Base-by-base conservation (phyloP, 345 rosid species). In the Arabis alpina region DNA sequence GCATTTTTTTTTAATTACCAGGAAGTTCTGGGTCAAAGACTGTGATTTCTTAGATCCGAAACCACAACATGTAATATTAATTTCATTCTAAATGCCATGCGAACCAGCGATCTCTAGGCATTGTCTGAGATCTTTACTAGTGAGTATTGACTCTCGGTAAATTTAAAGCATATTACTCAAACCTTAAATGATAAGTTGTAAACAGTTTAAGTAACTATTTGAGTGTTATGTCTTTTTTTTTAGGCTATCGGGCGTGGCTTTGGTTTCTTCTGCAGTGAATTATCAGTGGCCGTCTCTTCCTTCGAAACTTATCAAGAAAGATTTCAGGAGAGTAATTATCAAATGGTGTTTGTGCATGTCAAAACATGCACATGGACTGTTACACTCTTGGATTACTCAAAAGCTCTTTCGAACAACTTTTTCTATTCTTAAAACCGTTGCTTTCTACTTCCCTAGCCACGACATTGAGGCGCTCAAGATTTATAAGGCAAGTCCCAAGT, bases 231-330 rank as follows among this genome's bases (percentile, higher is more conserved):
- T 48, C 59, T 40, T 73, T 13, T 73, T 13, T 56, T 57, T 64
- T 87, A 93, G 98, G 84, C 79, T 90, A 61, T 88, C 92, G 8
- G 97, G 98, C 15, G 92, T 76, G 58, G 84, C 92, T 10, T 65
- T 93, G 59, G 79, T 93, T 47, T 90, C 80, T 44, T 96, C 97
- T 2, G 87, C 84, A 4, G 82, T 88, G 40, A 93, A 90, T 72
- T 93, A 90, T 44, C 71, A 75, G 34, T 93, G 97, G 98, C 87
- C 86, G 5, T 90, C 92, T 16, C 82, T 93, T 71, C 98, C 97
- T 12, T 41, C 60, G 40, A 84, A 56, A 59, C 76, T 88, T 61
- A 83, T 81, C 11, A 82, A 58, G 62, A 72, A 80, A 12, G 98
- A 86, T 65, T 85, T 82, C 48, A 84, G 93, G 63, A 88, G 86